Evolutionary conservation across 306 rosid species (phyloP), one percentile per base, ranked within the genome.

Genomic region (Gillenia trifoliata): DNA sequence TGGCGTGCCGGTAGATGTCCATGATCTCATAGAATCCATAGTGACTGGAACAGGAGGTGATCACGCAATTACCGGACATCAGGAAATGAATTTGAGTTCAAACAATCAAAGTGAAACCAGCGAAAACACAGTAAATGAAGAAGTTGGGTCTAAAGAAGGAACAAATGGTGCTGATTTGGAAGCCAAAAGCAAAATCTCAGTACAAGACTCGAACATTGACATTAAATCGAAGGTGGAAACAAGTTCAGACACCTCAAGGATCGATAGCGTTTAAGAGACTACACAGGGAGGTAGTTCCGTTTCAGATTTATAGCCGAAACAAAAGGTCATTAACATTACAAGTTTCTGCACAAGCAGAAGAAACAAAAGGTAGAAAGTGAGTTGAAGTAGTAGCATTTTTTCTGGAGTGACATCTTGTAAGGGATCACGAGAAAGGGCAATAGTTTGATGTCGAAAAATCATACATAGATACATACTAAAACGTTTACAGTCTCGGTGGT

Each of bases 281-380:
- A 59, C 41, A 40, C 28, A 11, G 15, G 29, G 67, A 26, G n/a
- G 67, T n/a, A 59, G n/a, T 72, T 59, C 68, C 43, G 59, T 59
- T 72, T 59, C 29, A 59, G 76, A 71, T 71, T 40, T 13, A 15
- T 71, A 38, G 55, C 11, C 6, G 30, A 72, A 28, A 60, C 54
- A 56, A 55, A 38, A 5, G 7, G n/a, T 38, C 67, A 20, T 45
- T 11, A 20, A 38, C 40, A 57, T 56, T 16, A 15, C 33, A 22
- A 26, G 56, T 15, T 57, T 23, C n/a, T 25, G 56, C 40, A 11
- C 56, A 26, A 59, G 20, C 17, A 59, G 26, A 34, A 29, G 30
- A 10, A 16, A 34, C 50, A 6, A 4, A 5, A 70, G 64, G 26
- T 55, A 36, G 66, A 56, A 56, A 56, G 65, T 8, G 36, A 71